Evolutionary conservation across 352 stramenopile genomes (phyloP), one percentile per base, ranked within the genome.

Genomic region (Phytophthora fragariae): DNA sequence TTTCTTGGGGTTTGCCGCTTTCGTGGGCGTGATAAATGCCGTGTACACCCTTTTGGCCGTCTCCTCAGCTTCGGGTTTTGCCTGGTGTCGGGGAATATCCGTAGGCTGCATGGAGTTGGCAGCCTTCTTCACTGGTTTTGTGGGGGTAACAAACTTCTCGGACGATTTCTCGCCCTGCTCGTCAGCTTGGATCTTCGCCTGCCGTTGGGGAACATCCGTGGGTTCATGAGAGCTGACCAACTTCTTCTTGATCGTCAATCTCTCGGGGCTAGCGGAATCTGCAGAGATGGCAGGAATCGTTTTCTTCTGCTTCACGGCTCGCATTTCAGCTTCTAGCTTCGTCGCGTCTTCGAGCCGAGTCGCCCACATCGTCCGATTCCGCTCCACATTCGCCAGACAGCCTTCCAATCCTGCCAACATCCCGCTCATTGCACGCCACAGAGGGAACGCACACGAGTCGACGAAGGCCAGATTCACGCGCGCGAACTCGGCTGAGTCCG

Each of bases 391-490:
- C 3, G 64, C 65, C 24, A 93, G 73, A 62, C 86, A 91, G 14
- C 69, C 64, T 57, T 83, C 85, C 8, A 95, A 73, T 0, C 88
- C 88, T 12, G 84, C 82, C 31, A 95, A 76, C 73, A 93, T 86
- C 4, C 75, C 79, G 49, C 83, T 59, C 65, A 95, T 68, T 49
- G 90, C 88, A 72, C 83, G 84, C 88, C 89, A 97, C 33, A 97
- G 76, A 56, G 90, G 90, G 67, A 94, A 93, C 10, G 92, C 87
- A 62, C 90, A 94, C 59, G 84, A 96, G 65, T 94, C 85, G 11
- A 94, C 90, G 63, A 97, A 97, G 27, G 79, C 76, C 21, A 96
- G 68, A 70, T 96, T 94, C 35, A 94, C 83, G 44, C 92, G 89
- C 31, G 85, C 80, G 52, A 92, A 82, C 62, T 92, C 87, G 1